Percentiles rank a stretch among this genome's conserved stretches.
Evolutionary conservation across 1,139 yeast species (phyloP).

Genomic region (Pichia sp.): DNA sequence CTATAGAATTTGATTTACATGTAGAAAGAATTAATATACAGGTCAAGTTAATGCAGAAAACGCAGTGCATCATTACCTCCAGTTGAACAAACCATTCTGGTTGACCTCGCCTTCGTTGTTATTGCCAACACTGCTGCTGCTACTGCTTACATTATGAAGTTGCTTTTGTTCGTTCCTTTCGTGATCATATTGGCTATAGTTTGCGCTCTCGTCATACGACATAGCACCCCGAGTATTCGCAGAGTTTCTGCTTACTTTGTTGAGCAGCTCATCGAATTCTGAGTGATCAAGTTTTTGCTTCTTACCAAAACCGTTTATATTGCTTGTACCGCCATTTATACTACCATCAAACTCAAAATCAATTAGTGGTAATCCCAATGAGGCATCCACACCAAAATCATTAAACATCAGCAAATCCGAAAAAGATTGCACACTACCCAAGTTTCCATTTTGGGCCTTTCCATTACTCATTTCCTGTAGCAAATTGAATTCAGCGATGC

Average conservation of each 20-base stretch:
- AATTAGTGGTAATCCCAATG: conserved; percentile 48
- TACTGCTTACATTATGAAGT: no score
- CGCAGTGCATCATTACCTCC: no score
- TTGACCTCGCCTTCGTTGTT: no score
- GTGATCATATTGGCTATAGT: background rate
- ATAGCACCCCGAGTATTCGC: no score
- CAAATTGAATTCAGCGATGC: background rate
- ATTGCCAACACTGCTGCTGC: no score
- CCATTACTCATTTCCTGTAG: background rate
- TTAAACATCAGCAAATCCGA: conserved; percentile 31
- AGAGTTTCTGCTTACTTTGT: no score
- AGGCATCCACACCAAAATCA: conserved; percentile 64
- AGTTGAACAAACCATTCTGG: no score
- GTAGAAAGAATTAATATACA: no score
- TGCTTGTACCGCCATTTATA: conserved; percentile 9
- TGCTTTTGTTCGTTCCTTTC: no score
- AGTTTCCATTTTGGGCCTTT: no score
- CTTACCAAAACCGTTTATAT: conserved; percentile 1
- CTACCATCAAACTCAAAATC: conserved; percentile 28
- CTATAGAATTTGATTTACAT: no score
- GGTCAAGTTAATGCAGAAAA: no score
- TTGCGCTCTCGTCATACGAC: background rate
- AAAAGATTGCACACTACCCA: conserved; percentile 21
- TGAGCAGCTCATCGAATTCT: background rate
- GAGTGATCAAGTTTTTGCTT: conserved; percentile 3